phyloP scores from a whole-genome alignment of 805 yeast species.

The Clavispora carvajalis region DNA sequence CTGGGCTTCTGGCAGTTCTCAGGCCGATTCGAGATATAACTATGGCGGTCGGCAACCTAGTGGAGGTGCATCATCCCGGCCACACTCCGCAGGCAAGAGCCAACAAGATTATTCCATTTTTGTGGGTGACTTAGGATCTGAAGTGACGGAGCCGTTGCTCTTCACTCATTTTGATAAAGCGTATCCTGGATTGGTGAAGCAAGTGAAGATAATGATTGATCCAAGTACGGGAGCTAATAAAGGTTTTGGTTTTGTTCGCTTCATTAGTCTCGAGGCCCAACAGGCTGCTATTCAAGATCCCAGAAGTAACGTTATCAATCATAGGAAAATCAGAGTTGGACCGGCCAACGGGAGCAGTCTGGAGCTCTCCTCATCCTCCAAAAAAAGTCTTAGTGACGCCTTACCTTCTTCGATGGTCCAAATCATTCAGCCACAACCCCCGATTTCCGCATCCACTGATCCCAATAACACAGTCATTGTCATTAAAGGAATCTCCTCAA shows the following conservation, averaged over 20 bases:
- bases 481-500: constrained; percentile 59
- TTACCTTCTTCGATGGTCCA: constrained; percentile 11
- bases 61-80: neutral
- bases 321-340: constrained; percentile 73
- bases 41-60: neutral
- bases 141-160: constrained; percentile 61
- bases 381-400: constrained; percentile 1
- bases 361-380: constrained; percentile 2
- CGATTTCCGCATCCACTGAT: constrained; percentile 65
- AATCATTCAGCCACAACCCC: constrained; percentile 45
- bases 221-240: constrained; percentile 62
- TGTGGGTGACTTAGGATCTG: constrained; percentile 79
- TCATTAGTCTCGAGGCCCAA: constrained; percentile 59
- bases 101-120: constrained; percentile 59
- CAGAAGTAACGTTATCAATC: constrained; percentile 72
- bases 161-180: constrained; percentile 61
- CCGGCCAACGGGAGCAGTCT: constrained; percentile 30
- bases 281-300: constrained; percentile 70
- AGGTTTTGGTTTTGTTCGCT: constrained; percentile 90
- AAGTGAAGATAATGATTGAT: constrained; percentile 77
- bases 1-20: constrained; percentile 64
- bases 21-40: neutral
- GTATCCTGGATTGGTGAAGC: constrained; percentile 63
- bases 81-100: neutral
- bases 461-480: constrained; percentile 75